Percentiles rank a stretch among this genome's conserved stretches.
Evolutionary conservation across 2,329 filamentous ascomycete genomes (phyloP).

Genomic region (Alternaria ethzedia): DNA sequence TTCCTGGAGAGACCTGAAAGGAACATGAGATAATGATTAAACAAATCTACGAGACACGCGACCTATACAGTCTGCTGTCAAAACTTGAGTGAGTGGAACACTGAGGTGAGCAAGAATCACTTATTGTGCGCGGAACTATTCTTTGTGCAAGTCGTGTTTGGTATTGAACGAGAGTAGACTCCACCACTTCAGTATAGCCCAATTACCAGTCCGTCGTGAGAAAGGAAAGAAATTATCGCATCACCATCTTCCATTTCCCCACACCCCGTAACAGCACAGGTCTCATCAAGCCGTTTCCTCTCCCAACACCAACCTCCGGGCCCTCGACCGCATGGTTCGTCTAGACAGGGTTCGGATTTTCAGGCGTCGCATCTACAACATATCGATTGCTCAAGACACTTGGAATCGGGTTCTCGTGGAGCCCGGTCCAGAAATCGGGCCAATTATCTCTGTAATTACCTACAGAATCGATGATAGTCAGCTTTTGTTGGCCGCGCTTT

Average conservation of each 20-base stretch:
- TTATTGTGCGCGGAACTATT: too few species aligned
- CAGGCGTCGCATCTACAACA: too few species aligned
- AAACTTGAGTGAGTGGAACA: too few species aligned
- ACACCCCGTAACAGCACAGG: rapidly evolving
- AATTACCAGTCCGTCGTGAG: neutral
- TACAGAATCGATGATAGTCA: neutral
- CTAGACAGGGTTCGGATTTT: neutral
- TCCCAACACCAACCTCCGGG: too few species aligned
- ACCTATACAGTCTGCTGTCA: too few species aligned
- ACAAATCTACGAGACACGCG: too few species aligned
- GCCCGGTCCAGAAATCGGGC: neutral
- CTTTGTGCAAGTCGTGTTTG: neutral
- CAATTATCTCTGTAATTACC: neutral
- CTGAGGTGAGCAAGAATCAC: neutral
- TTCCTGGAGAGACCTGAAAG: too few species aligned
- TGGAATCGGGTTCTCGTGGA: too few species aligned
- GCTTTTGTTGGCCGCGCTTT: rapidly evolving
- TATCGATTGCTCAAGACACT: too few species aligned
- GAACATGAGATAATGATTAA: too few species aligned
- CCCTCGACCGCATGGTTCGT: neutral
- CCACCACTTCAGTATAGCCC: neutral
- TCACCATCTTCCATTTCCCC: rapidly evolving
- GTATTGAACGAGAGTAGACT: neutral
- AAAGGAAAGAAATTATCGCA: neutral
- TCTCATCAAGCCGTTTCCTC: too few species aligned